Conservation (phyloP, 2,329 filamentous ascomycete species). For the Colletotrichum orbiculare region DNA sequence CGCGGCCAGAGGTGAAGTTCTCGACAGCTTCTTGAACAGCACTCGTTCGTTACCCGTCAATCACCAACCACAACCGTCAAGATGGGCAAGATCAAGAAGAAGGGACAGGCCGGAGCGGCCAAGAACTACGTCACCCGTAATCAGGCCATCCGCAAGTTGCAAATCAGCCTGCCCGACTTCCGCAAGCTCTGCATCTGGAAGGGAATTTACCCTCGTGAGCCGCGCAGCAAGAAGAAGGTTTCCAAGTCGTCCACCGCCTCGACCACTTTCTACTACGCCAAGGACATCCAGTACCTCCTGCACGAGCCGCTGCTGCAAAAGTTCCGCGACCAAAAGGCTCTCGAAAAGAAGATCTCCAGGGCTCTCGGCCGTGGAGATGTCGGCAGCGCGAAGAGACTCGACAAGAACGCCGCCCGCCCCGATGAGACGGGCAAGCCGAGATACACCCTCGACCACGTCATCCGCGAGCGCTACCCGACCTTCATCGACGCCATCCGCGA, state of each 20-base stretch:
- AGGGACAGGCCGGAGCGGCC: slow-evolving; percentile 89
- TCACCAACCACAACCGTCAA: slow-evolving; percentile 38
- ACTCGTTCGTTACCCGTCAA: slow-evolving; percentile 34
- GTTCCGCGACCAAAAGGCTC: slow-evolving; percentile 95
- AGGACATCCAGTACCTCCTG: slow-evolving; percentile 97
- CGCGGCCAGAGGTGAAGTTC: slow-evolving; percentile 28
- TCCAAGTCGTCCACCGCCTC: slow-evolving; percentile 89
- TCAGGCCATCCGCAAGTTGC: slow-evolving; percentile 96
- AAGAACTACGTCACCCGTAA: slow-evolving; percentile 99
- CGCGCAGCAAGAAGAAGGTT: slow-evolving; percentile 96
- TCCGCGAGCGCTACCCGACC: slow-evolving; percentile 97
- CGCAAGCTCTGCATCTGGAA: slow-evolving; percentile 99
- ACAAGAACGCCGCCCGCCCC: slow-evolving; percentile 85
- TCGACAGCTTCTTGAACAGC: slow-evolving; percentile 35
- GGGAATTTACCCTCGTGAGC: slow-evolving; percentile 98
- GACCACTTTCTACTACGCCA: slow-evolving; percentile 91
- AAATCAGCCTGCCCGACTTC: slow-evolving; percentile 97
- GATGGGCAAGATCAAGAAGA: slow-evolving; percentile 89
- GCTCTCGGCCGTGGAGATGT: slow-evolving; percentile 93
- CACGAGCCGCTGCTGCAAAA: slow-evolving; percentile 95
- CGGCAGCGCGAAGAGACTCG: slow-evolving; percentile 85
- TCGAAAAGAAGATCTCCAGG: slow-evolving; percentile 97
- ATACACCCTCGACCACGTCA: slow-evolving; percentile 94
- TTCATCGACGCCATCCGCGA: slow-evolving; percentile 95
- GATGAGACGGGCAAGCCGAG: slow-evolving; percentile 92